Base-by-base conservation (phyloP, 176 grass and related monocot genomes). In the Avena eriantha region DNA sequence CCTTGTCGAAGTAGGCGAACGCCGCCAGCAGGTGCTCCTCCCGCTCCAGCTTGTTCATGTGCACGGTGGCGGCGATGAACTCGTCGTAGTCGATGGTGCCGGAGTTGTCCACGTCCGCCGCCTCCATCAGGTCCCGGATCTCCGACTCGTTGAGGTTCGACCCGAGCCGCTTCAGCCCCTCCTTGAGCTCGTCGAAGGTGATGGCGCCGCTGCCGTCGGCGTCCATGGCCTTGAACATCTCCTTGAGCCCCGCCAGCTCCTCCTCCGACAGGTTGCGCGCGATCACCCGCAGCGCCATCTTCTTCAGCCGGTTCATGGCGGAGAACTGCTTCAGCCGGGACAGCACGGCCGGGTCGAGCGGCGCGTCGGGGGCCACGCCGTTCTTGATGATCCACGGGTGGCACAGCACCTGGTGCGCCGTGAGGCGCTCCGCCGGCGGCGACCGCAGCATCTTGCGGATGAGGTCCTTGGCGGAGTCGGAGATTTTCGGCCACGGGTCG, bases 1-100 rank as follows among this genome's bases (percentile, higher is more conserved):
- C 91, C 91, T 92, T 95, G 84, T 98, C 96, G 70, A 98, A 98
- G 91, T 88, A 95, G 33, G 86, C 74, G 87, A 95, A 95, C 1
- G 90, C 93, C 0, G 88, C 81, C 2, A 73, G 77, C 24, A 95
- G 85, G 83, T 95, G 93, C 78, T 95, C 93, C 87, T 95, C 93
- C 0, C 90, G 88, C 11, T 95, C 90, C 0, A 95, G 93, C 80
- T 95, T 95, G 81, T 92, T 95, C 59, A 95, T 80, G 79, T 95
- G 93, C 21, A 95, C 81, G 5, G 93, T 95, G 19, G 91, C 88
- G 0, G 90, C 93, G 64, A 95, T 87, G 79, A 95, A 95, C 78
- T 95, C 93, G 81, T 86, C 84, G 21, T 95, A 95, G 72, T 95
- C 93, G 57, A 95, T 95, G 29, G 88, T 91, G 41, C 93, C 93